Conservation (phyloP, 2,329 filamentous ascomycete genomes). For the Aureobasidium sp. region DNA sequence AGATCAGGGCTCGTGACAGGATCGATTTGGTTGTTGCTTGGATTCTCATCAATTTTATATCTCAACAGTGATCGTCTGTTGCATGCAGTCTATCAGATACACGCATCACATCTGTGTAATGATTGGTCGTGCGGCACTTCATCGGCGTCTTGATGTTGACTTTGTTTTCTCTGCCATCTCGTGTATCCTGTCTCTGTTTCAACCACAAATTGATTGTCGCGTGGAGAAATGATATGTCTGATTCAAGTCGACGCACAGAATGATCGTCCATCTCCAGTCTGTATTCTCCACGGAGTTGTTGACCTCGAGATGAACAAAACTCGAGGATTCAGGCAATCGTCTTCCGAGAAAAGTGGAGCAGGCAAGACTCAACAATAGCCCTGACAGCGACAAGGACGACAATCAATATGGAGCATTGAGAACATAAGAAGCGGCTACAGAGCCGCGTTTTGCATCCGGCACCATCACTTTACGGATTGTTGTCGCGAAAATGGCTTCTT, state of each 20-base stretch:
- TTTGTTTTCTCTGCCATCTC: background rate
- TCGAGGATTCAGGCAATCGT: background rate
- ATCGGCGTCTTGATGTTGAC: background rate
- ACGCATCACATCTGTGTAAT: background rate
- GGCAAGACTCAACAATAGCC: background rate
- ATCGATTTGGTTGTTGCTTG: background rate
- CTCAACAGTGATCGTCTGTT: background rate
- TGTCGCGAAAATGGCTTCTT: background rate
- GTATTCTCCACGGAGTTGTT: background rate
- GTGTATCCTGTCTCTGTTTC: too few relatives aligned
- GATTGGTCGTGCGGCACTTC: background rate
- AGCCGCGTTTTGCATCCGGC: too few relatives aligned
- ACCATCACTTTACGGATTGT: background rate
- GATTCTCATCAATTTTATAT: background rate
- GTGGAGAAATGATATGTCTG: too few relatives aligned
- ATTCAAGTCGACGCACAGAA: background rate
- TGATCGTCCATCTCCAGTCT: background rate
- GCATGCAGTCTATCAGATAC: background rate
- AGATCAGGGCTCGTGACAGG: background rate
- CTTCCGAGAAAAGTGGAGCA: conserved; percentile 10
- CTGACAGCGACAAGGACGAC: background rate
- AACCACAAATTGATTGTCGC: too few relatives aligned
- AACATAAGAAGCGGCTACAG: background rate
- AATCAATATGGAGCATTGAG: background rate
- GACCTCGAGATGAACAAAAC: background rate